Base-by-base conservation (phyloP, 768 basidiomycete species). In the Boletellus ananas region DNA sequence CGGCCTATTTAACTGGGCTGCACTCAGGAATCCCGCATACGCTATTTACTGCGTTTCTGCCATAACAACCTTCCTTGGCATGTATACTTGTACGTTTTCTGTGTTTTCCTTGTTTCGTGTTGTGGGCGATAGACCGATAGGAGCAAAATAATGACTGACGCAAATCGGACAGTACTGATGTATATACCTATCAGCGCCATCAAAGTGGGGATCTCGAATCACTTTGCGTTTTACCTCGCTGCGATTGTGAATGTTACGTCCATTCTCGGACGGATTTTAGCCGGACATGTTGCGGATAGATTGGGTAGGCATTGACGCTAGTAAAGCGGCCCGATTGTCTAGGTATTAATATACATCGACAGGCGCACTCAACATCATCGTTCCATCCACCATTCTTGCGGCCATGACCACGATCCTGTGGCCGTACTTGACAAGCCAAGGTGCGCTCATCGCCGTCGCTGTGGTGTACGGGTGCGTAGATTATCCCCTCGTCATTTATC, bases 301-400 rank as follows among this genome's bases (percentile, higher is more conserved):
- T 33, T 79, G 20, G 83, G 83, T 81, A 44, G 10, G 70, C 54
- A 12, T 37, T 7, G 1, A 0, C 29, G 14, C n/a, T 34, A 11
- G 10, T 9, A 38, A 17, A 37, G 34, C 6, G 29, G 7, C 5
- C 16, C 3, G 17, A 27, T 40, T 7, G 8, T n/a, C 12, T n/a
- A n/a, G n/a, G 16, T 20, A 3, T 14, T 48, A 6, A 51, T 23
- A 11, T 21, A 4, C 8, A 23, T 29, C 37, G 21, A 25, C 16
- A 83, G 89, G 89, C 14, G 64, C 79, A 0, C 71, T 89, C 55
- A 90, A 85, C 53, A 70, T 85, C 27, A 83, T 90, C 74, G 77
- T 76, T 11, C 84, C 87, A 0, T 80, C 82, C 31, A 83, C 80
- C 1, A 49, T 74, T 16, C 35, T 78, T 1, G 79, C 83, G 0